Conservation (phyloP, 1,284 basidiomycete species). For the Ceratobasidium sp. region DNA sequence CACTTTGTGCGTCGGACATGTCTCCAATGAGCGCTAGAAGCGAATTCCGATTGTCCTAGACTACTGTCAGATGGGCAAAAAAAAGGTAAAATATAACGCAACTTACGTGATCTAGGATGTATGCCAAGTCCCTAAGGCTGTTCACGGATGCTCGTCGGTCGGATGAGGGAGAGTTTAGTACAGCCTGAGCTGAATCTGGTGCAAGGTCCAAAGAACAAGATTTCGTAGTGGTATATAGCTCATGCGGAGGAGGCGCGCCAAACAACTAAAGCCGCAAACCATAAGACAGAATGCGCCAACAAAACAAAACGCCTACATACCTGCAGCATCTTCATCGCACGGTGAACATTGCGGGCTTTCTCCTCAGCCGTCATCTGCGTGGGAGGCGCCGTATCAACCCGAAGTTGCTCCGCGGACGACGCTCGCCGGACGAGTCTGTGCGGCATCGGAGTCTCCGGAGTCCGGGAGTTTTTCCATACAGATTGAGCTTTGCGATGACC, state of each 20-base stretch:
- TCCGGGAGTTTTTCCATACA: neutral
- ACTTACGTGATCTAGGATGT: constrained; percentile 34
- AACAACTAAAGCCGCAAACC: constrained; percentile 21
- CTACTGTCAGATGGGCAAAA: neutral
- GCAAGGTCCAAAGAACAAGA: constrained; percentile 24
- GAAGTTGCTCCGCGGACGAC: constrained; percentile 27
- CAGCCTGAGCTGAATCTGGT: neutral
- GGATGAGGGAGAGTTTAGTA: neutral
- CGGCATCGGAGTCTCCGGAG: neutral
- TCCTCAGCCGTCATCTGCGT: constrained; percentile 12
- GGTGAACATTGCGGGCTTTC: constrained; percentile 28
- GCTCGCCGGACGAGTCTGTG: constrained; percentile 21
- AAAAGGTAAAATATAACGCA: neutral
- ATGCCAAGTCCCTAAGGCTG: constrained; percentile 27
- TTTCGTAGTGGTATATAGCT: constrained; percentile 27
- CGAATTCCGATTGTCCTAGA: constrained; percentile 30
- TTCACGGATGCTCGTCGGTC: constrained; percentile 21
- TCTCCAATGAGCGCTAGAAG: constrained; percentile 20
- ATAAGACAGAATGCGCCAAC: neutral
- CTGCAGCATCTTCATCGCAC: constrained; percentile 34
- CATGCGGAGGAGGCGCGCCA: constrained; percentile 25
- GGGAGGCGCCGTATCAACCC: neutral
- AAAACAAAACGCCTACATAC: constrained; percentile 1
- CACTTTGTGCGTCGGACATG: neutral
- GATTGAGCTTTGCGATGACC: constrained; percentile 32